Evolutionary conservation across 2,329 filamentous ascomycete genomes (phyloP).

Genomic region (Amauroascus verrucosus): DNA sequence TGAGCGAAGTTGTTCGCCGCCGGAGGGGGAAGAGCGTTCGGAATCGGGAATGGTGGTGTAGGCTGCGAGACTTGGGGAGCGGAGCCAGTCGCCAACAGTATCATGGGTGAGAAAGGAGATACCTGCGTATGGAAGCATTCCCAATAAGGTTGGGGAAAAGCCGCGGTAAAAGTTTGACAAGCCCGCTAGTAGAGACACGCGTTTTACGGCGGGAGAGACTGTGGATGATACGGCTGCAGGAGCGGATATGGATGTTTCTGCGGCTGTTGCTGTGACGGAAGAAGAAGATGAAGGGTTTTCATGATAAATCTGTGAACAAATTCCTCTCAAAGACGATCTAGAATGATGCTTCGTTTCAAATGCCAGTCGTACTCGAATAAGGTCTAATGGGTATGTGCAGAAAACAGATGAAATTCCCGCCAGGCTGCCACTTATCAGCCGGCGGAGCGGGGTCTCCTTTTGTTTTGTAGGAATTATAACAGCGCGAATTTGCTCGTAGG

Average conservation of each 20-base stretch:
- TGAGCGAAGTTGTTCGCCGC: constrained; percentile 36
- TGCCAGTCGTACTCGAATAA: constrained; percentile 82
- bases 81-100: constrained; percentile 72
- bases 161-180: constrained; percentile 90
- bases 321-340: constrained; percentile 59
- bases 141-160: constrained; percentile 78
- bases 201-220: constrained; percentile 35
- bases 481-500: constrained; percentile 89
- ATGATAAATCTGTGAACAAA: constrained; percentile 77
- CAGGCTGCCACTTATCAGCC: constrained; percentile 41
- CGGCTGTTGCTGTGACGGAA: constrained; percentile 24
- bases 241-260: constrained; percentile 22
- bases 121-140: constrained; percentile 95
- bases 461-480: constrained; percentile 59
- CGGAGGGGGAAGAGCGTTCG: constrained; percentile 28
- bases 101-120: constrained; percentile 95
- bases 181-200: constrained; percentile 53
- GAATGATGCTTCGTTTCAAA: constrained; percentile 78
- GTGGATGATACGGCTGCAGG: constrained; percentile 26
- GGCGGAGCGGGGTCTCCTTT: constrained; percentile 69
- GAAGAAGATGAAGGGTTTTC: constrained; percentile 46
- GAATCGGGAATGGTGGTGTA: constrained; percentile 65
- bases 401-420: constrained; percentile 81
- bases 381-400: constrained; percentile 89
- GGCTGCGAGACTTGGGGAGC: constrained; percentile 53